Percentiles rank a stretch among this genome's conserved stretches.
phyloP scores from a whole-genome alignment of 2,329 filamentous ascomycete species.

The Fusarium sp. region DNA sequence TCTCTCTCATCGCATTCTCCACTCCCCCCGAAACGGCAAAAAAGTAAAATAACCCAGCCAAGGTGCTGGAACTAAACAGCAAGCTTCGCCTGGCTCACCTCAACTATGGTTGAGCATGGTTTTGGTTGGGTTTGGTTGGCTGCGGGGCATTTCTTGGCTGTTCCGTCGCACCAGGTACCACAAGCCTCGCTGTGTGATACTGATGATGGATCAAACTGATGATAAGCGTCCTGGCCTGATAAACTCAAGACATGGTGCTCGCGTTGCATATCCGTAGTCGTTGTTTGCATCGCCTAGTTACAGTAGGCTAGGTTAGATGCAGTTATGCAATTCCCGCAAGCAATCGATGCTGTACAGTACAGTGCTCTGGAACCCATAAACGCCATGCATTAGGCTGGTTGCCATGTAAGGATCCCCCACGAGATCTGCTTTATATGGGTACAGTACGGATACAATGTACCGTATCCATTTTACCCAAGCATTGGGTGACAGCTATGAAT shows the following conservation, averaged over 20 bases:
- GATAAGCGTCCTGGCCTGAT: background rate
- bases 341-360: slow-evolving; percentile 17
- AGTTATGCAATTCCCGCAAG: slow-evolving; percentile 17
- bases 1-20: slow-evolving; percentile 26
- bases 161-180: slow-evolving; percentile 19
- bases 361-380: slow-evolving; percentile 26
- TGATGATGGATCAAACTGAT: background rate
- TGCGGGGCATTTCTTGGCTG: slow-evolving; percentile 6
- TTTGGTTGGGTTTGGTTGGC: slow-evolving; percentile 6
- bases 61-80: slow-evolving; percentile 9
- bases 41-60: slow-evolving; percentile 31
- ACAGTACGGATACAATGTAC: slow-evolving; percentile 5
- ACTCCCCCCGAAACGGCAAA: slow-evolving; percentile 12
- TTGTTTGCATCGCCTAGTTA: slow-evolving; percentile 4
- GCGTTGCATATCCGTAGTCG: background rate
- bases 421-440: slow-evolving; percentile 36
- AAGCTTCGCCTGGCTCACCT: slow-evolving; percentile 22
- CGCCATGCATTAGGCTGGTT: slow-evolving; percentile 41
- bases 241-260: background rate
- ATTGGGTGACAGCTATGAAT: slow-evolving; percentile 20
- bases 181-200: background rate
- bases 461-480: slow-evolving; percentile 19
- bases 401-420: slow-evolving; percentile 37
- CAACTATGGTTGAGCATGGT: background rate
- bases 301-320: background rate